phyloP scores from a whole-genome alignment of 108 stramenopile species.

The Cyclotella distinguenda region DNA sequence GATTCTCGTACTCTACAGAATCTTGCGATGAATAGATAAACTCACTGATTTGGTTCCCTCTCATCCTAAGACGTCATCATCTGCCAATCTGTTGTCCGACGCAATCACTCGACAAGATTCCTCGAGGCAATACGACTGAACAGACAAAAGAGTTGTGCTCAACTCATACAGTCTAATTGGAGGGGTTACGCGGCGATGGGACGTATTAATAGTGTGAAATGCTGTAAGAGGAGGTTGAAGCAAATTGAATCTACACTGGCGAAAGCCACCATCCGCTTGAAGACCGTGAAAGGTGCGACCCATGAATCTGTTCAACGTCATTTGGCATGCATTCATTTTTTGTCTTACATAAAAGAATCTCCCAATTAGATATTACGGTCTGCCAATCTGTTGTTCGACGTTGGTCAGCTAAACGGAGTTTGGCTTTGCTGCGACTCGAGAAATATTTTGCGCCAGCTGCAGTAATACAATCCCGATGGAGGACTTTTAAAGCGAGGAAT shows the following conservation, averaged over 20 bases:
- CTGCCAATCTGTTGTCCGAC: constrained; percentile 4
- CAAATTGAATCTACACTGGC: no score
- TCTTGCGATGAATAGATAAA: not conserved
- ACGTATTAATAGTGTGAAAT: no score
- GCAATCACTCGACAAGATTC: not conserved
- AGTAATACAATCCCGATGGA: not conserved
- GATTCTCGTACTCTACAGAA: no score
- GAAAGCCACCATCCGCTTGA: no score
- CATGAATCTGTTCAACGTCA: not conserved
- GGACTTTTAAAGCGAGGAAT: no score
- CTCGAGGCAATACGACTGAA: not conserved
- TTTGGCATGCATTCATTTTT: not conserved
- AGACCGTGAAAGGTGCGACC: no score
- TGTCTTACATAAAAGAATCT: not conserved
- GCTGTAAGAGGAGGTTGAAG: no score
- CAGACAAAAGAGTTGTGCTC: not conserved
- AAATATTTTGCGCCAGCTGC: not conserved
- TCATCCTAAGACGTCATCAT: not conserved
- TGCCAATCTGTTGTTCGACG: constrained; percentile 1
- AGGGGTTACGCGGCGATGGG: not conserved
- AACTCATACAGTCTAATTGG: not conserved
- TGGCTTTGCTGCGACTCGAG: not conserved
- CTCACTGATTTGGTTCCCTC: not conserved
- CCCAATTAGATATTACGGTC: not conserved
- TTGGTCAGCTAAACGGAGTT: not conserved